Conservation (phyloP, 116 monocot species). For the Zostera marina region DNA sequence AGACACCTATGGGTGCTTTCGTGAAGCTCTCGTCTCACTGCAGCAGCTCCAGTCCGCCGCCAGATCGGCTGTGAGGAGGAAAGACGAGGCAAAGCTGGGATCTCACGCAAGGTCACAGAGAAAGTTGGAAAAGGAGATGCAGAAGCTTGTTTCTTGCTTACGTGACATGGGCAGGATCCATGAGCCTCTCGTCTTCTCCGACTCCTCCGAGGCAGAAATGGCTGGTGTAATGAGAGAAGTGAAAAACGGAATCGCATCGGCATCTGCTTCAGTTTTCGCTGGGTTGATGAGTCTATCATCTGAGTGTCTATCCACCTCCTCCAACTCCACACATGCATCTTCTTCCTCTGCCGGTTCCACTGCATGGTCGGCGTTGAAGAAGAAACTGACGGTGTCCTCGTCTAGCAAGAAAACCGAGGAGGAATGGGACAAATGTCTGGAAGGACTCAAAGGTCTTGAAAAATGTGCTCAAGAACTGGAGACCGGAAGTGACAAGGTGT, state of each 20-base stretch:
- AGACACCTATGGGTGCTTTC: conserved; percentile 33
- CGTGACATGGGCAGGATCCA: conserved; percentile 6
- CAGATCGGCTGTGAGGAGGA: conserved; percentile 21
- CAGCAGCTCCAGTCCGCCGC: conserved; percentile 14
- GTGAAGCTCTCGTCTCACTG: conserved; percentile 16
- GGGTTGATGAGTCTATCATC: conserved; percentile 6
- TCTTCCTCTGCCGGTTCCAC: conserved; percentile 1
- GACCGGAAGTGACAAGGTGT: conserved; percentile 10
- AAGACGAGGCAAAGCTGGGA: conserved; percentile 14
- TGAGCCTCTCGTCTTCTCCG: neutral
- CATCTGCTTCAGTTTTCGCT: conserved; percentile 10
- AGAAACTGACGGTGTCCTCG: conserved; percentile 1
- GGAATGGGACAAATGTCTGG: conserved; percentile 1
- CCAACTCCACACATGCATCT: neutral
- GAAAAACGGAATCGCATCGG: conserved; percentile 5
- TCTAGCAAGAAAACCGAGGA: conserved; percentile 3
- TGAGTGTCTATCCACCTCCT: neutral
- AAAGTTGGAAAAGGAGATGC: conserved; percentile 21
- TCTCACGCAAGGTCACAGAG: conserved; percentile 12
- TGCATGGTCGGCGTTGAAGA: conserved; percentile 11
- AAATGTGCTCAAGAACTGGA: conserved; percentile 11
- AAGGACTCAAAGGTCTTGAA: conserved; percentile 6
- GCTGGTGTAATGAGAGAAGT: conserved; percentile 17
- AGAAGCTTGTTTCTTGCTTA: conserved; percentile 9
- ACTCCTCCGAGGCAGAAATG: conserved; percentile 12